phyloP scores from a whole-genome alignment of 2,329 filamentous ascomycete genomes.

The Monosporascus sp. region DNA sequence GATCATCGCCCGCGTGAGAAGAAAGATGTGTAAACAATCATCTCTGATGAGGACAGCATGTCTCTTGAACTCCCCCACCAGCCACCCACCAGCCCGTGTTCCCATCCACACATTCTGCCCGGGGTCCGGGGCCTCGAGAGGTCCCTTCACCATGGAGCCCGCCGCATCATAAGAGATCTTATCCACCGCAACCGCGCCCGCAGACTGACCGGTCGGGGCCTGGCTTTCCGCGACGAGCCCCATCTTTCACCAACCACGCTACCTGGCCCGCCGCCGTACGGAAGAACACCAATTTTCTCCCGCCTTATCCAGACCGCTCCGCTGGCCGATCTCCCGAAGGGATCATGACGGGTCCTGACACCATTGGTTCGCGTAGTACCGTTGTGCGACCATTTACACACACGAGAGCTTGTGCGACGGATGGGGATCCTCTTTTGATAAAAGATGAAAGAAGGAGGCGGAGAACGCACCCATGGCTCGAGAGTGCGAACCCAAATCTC shows the following conservation, averaged over 20 bases:
- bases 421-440: background rate
- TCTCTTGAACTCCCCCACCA: background rate
- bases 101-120: background rate
- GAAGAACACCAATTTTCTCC: background rate
- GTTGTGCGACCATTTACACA: background rate
- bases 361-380: background rate
- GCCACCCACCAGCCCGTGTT: background rate
- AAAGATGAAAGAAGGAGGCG: no score
- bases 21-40: background rate
- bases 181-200: background rate
- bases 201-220: background rate
- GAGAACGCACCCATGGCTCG: no score
- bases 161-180: background rate
- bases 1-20: background rate
- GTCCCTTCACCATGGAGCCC: background rate
- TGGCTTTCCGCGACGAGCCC: background rate
- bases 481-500: no score
- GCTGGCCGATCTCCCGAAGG: no score
- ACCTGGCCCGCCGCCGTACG: background rate
- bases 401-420: background rate
- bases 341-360: background rate
- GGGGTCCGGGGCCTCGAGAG: background rate
- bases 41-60: background rate
- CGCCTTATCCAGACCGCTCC: no score
- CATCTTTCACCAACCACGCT: background rate